Evolutionary conservation across 23 red algal species (phyloP).

Genomic region (Gracilaria caudata): DNA sequence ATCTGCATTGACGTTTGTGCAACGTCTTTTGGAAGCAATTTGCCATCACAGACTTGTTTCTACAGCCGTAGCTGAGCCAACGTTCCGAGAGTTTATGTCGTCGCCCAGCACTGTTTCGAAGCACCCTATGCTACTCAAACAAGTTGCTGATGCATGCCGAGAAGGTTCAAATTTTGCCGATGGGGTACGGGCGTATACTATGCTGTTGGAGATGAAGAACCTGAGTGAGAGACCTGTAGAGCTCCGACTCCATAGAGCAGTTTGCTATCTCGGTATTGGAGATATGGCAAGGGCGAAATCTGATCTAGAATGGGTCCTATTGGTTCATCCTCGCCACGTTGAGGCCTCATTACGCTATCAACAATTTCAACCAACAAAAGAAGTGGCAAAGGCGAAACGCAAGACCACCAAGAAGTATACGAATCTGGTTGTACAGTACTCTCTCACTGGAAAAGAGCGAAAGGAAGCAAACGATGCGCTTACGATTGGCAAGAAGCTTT

Average conservation of each 20-base stretch:
- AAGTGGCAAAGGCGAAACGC: background rate
- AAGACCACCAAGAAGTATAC: constrained; percentile 27
- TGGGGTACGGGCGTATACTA: constrained; percentile 37
- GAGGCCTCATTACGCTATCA: constrained; percentile 43
- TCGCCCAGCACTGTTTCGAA: constrained; percentile 30
- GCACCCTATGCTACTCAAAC: constrained; percentile 52
- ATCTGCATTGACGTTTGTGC: constrained; percentile 49
- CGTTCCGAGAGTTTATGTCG: constrained; percentile 61
- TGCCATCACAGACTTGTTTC: constrained; percentile 69
- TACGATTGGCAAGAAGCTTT: constrained; percentile 25
- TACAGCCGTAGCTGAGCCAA: constrained; percentile 25
- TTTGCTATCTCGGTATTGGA: constrained; percentile 32
- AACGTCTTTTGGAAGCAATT: constrained; percentile 61
- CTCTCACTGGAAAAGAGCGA: constrained; percentile 29
- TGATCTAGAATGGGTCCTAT: constrained; percentile 47
- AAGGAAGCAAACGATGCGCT: constrained; percentile 30
- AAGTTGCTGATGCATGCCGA: constrained; percentile 70
- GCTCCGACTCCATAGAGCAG: constrained; percentile 24
- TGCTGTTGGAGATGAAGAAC: constrained; percentile 21
- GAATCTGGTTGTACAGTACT: constrained; percentile 13
- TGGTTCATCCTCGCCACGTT: constrained; percentile 36
- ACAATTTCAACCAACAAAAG: constrained; percentile 46
- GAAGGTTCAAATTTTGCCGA: constrained; percentile 43
- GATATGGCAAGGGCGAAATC: constrained; percentile 20
- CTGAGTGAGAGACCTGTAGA: constrained; percentile 3